Percentiles rank a stretch among this genome's conserved stretches.
Evolutionary conservation across 2,329 filamentous ascomycete genomes (phyloP).

Genomic region (Verticillium nubilum): DNA sequence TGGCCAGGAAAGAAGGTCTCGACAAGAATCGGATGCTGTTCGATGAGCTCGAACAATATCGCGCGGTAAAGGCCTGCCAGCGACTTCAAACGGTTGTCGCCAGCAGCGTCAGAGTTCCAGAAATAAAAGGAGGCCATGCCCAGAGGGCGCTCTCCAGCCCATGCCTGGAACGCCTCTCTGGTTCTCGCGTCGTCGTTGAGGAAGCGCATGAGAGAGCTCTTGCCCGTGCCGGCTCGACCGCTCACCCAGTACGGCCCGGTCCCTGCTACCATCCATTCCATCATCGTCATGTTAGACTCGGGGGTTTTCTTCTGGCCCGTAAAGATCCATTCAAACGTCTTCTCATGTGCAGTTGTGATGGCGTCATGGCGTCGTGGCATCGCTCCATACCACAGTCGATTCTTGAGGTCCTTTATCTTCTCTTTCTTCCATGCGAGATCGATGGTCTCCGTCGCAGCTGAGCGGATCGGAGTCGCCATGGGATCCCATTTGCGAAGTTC

Average conservation of each 20-base stretch:
- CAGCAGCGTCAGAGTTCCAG: neutral
- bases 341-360: neutral
- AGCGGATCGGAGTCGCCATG: neutral
- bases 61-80: neutral
- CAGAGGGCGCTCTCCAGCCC: neutral
- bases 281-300: neutral
- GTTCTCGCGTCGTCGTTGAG: neutral
- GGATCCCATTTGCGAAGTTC: neutral
- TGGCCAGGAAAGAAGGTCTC: neutral
- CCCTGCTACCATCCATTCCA: neutral
- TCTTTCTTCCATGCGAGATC: neutral
- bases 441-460: too few species aligned
- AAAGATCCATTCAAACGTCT: neutral
- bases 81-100: neutral
- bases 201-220: neutral
- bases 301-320: neutral
- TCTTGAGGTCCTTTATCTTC: neutral
- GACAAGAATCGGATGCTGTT: neutral
- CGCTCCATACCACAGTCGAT: neutral
- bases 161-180: neutral
- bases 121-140: neutral
- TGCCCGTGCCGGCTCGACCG: neutral
- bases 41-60: neutral
- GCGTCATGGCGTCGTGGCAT: neutral
- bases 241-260: neutral